Evolutionary conservation across 768 basidiomycete species (phyloP), one percentile per base, ranked within the genome.

Genomic region (Serpula lacrymans): DNA sequence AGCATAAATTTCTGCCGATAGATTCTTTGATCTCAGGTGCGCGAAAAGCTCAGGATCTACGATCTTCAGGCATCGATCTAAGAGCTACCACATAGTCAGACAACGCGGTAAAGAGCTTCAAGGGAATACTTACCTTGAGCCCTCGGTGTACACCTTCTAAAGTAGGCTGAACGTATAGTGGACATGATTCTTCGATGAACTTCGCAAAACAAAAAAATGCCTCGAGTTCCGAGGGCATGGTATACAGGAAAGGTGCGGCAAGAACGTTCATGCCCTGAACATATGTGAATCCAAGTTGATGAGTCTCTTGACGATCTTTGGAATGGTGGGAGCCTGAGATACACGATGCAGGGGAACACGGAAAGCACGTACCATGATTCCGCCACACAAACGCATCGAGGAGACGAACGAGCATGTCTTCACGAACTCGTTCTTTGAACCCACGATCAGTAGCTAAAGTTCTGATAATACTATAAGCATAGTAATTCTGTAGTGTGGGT

Each of bases 261-360:
- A 99, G 81, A 34, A 98, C 96, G 59, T 99, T 99, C 92, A 96
- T 97, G 22, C 96, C 96, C 65, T 99, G 95, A 7, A 99, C 94
- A 54, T 98, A 99, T 22, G 89, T 92, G 63, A 97, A 96, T 7
- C 80, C 88, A 29, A 90, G 74, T 42, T 81, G 82, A n/a, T 86
- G 78, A 1, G 69, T 71, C 53, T 89, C 86, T 62, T 85, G 82
- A 48, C 80, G 72, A 53, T 91, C 88, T 91, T 40, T 35, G 20
- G 18, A 20, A 39, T 14, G 28, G 21, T 14, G 23, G 21, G 12
- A 32, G 39, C 12, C 18, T 20, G 23, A 25, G 23, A 34, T 13
- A 21, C 23, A 20, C 4, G 21, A 27, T 33, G 28, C 25, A 21
- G 9, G 30, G 22, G 17, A 26, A 28, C 2, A 23, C 25, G 2